Base-by-base conservation (phyloP, 1,284 basidiomycete genomes). In the Ustilago trichophora region DNA sequence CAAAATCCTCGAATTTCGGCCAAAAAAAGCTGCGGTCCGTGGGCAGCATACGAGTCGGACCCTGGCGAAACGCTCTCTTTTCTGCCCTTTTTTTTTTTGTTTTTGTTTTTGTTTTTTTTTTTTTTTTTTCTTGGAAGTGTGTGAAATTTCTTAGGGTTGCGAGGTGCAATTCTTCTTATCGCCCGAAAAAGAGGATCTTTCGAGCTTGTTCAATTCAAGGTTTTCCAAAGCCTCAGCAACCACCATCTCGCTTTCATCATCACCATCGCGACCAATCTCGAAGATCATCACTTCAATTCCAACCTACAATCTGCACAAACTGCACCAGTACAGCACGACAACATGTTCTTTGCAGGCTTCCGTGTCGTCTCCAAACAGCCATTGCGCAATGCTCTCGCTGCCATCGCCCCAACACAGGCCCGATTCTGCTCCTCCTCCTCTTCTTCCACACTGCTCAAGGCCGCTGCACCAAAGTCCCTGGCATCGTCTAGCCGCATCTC, bases 401-500 rank as follows among this genome's bases (percentile, higher is more conserved):
- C 33, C 7, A 29, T 8, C 27, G 24, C 35, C 27, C 35, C 45
- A 40, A 43, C 44, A 43, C 53, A 56, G 12, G 37, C 32, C 4
- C 40, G 57, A 33, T 38, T 41, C 45, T 67, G 64, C 64, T 67
- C 64, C 11, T 51, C 62, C 31, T 47, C 52, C 29, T 50, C 52
- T 7, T 35, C 49, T 2, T 41, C 54, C 15, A 21, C 44, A 31
- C 33, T 60, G 8, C 48, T 50, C 36, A 52, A 56, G 46, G 31
- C 48, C 13, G 31, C 22, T 21, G 18, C 33, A 3, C 16, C 42
- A 13, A 25, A 33, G 25, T 26, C 32, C 9, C 27, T 27, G 19
- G 42, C 35, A 38, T 21, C 53, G 18, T 21, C 27, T 16, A 3
- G 43, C 18, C 36, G 47, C 6, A 18, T 25, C n/a, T 3, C 35